These are phyloP conservation scores for Coniochaeta hoffmannii DNA, from an alignment of 2,329 filamentous ascomycete genomes.

Conservation along the genomic window DNA sequence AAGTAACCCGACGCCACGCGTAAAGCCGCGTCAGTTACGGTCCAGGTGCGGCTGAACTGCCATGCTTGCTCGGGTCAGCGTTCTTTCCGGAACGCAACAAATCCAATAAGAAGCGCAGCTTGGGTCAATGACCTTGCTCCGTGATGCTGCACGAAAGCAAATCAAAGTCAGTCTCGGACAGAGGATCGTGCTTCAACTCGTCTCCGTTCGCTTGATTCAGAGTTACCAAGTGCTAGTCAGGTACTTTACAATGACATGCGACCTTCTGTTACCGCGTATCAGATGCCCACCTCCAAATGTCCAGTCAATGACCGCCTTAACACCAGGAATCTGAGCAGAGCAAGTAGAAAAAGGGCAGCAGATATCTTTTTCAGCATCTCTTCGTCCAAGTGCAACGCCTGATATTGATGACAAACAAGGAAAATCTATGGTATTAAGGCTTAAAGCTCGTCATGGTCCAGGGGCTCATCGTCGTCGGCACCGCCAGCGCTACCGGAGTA, in stretches of 20 bases:
- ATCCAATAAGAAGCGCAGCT: too few species aligned
- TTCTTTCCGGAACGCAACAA: background rate
- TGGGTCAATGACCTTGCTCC: too few species aligned
- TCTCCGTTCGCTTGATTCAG: background rate
- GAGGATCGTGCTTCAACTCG: background rate
- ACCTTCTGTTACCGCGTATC: background rate
- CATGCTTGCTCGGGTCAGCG: background rate
- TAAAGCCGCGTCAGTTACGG: background rate
- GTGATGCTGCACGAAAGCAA: too few species aligned
- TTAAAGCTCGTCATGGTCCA: constrained; percentile 59
- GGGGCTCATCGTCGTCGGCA: constrained; percentile 64
- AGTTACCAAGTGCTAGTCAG: background rate
- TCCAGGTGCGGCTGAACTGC: background rate
- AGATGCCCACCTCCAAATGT: background rate
- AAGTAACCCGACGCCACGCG: background rate
- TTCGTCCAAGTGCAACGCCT: constrained; percentile 14
- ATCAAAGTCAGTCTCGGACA: too few species aligned
- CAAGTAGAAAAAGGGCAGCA: background rate
- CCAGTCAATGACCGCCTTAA: constrained; percentile 1
- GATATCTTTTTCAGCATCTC: constrained; percentile 6
- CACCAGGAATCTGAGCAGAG: background rate
- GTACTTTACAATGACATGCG: background rate
- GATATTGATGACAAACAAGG: constrained; percentile 13
- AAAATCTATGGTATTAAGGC: constrained; percentile 49
- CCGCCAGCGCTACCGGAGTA: constrained; percentile 62